Percentiles rank a stretch among this genome's conserved stretches.
Evolutionary conservation across 768 basidiomycete genomes (phyloP).

Genomic region (Tylopilus plumbeoviolaceoides): DNA sequence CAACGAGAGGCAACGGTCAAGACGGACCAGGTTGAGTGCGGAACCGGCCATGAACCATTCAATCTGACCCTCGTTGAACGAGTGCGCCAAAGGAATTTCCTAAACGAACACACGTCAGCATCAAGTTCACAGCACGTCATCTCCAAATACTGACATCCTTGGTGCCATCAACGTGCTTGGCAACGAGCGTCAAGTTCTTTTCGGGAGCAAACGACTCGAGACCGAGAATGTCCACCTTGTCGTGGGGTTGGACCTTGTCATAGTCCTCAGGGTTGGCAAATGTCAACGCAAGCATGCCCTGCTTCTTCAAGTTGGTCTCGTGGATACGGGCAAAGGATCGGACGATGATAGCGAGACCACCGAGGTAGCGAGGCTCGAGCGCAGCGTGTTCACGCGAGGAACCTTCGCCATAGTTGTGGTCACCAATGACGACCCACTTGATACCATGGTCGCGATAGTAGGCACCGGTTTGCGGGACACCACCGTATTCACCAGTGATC

Average conservation of each 20-base stretch:
- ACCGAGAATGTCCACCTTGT: conserved; percentile 87
- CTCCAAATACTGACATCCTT: conserved; percentile 46
- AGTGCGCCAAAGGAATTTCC: conserved; percentile 80
- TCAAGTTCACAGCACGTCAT: neutral
- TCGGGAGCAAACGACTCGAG: conserved; percentile 87
- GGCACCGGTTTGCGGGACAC: conserved; percentile 82
- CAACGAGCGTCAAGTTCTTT: conserved; percentile 79
- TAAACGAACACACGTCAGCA: conserved; percentile 26
- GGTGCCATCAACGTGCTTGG: conserved; percentile 80
- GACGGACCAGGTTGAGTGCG: conserved; percentile 78
- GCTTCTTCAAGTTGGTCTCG: conserved; percentile 99
- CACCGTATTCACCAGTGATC: conserved; percentile 77
- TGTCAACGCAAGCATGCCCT: conserved; percentile 96
- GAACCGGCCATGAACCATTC: conserved; percentile 99
- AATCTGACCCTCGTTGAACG: conserved; percentile 96
- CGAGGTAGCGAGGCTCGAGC: conserved; percentile 92
- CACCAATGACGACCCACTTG: conserved; percentile 98
- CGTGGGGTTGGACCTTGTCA: conserved; percentile 83
- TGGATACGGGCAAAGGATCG: conserved; percentile 98
- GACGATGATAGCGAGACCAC: conserved; percentile 93
- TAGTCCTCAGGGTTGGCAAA: conserved; percentile 92
- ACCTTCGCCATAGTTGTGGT: conserved; percentile 96
- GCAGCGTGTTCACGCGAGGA: conserved; percentile 98
- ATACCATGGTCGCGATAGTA: conserved; percentile 86
- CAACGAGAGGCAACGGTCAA: conserved; percentile 1